These are phyloP conservation scores for Lactifluus rugatus DNA, from an alignment of 768 basidiomycete genomes.

Conservation along the genomic window DNA sequence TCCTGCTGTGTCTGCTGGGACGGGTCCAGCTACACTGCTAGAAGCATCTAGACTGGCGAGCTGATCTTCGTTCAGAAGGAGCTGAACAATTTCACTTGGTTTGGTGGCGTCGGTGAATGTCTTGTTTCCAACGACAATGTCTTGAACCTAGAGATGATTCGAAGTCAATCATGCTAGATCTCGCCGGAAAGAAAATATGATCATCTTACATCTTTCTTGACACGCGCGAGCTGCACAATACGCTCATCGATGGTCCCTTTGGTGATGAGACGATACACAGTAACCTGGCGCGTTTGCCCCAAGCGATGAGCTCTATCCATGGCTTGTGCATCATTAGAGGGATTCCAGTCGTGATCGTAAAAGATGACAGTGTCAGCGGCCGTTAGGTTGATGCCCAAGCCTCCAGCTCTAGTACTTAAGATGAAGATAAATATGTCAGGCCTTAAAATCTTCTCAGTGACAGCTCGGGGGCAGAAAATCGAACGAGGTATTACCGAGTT, in stretches of 20 bases:
- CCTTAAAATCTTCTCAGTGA: conserved; percentile 30
- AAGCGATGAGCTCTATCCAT: conserved; percentile 98
- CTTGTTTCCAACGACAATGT: conserved; percentile 97
- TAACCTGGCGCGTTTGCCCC: conserved; percentile 94
- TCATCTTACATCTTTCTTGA: conserved; percentile 83
- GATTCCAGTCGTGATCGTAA: conserved; percentile 95
- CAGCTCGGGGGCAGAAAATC: not conserved
- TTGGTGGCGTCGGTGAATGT: conserved; percentile 88
- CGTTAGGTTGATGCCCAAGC: conserved; percentile 91
- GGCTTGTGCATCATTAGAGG: conserved; percentile 94
- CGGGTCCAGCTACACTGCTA: conserved; percentile 29
- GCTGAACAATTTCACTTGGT: conserved; percentile 92
- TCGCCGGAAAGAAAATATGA: not conserved
- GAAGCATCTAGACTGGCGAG: conserved; percentile 58
- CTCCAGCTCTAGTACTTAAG: conserved; percentile 90
- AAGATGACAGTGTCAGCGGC: conserved; percentile 95
- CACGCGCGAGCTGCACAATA: conserved; percentile 89
- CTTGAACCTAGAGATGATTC: conserved; percentile 68
- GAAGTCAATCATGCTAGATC: conserved; percentile 9
- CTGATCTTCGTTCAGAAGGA: conserved; percentile 92
- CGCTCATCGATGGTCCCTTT: conserved; percentile 94
- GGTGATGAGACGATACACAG: conserved; percentile 90
- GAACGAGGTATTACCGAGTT: conserved; percentile 55
- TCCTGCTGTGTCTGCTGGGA: conserved; percentile 29
- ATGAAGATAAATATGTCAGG: conserved; percentile 85